phyloP scores from a whole-genome alignment of 1,284 basidiomycete genomes.

The Apiotrichum veenhuisii region DNA sequence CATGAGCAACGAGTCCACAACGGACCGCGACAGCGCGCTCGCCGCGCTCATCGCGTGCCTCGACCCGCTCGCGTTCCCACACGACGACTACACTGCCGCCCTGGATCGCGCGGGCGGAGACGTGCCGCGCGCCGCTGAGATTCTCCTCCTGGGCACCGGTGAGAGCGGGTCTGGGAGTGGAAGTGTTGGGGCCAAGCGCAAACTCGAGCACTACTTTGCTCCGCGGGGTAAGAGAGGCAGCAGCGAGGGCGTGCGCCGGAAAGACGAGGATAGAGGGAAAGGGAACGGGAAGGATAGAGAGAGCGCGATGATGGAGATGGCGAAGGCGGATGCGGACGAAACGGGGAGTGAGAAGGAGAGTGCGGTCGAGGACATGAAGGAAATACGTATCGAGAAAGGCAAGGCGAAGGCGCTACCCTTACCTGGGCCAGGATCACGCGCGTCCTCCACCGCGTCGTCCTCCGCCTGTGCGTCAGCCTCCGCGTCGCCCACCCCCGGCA shows the following conservation, averaged over 20 bases:
- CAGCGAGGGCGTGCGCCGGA: neutral
- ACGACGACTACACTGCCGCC: slow-evolving; percentile 54
- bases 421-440: neutral
- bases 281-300: too few relatives aligned
- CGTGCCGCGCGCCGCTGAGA: slow-evolving; percentile 58
- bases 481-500: slow-evolving; percentile 28
- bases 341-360: too few relatives aligned
- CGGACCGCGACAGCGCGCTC: slow-evolving; percentile 29
- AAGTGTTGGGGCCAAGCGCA: neutral
- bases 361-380: too few relatives aligned
- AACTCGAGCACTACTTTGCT: slow-evolving; percentile 6
- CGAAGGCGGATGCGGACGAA: too few relatives aligned
- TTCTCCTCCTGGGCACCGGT: slow-evolving; percentile 37
- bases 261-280: too few relatives aligned
- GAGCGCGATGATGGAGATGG: too few relatives aligned
- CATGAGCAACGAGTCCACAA: neutral
- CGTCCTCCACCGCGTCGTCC: too few relatives aligned
- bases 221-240: neutral
- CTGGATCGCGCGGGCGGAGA: slow-evolving; percentile 62
- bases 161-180: neutral
- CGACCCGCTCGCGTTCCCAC: slow-evolving; percentile 37
- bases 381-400: neutral
- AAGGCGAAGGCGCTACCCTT: neutral
- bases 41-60: slow-evolving; percentile 40
- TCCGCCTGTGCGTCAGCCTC: neutral